Evolutionary conservation across 1,284 basidiomycete genomes (phyloP).

Genomic region (Leccinum proliferum): DNA sequence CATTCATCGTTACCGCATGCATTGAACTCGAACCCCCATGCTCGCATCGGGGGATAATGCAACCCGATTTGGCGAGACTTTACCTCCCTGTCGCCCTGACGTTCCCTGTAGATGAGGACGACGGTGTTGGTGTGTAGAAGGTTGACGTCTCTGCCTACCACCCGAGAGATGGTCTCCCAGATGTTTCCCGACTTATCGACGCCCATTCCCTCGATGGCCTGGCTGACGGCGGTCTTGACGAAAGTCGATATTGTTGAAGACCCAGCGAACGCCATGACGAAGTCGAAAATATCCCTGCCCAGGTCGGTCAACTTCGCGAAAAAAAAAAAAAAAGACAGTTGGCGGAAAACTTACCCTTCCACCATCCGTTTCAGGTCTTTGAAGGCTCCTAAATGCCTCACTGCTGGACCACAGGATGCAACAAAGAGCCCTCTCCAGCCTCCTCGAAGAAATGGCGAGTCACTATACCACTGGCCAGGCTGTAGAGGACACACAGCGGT

Average conservation of each 20-base stretch:
- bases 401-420: neutral
- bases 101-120: slow-evolving; percentile 1
- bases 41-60: neutral
- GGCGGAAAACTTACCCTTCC: neutral
- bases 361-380: neutral
- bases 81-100: neutral
- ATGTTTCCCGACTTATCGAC: neutral
- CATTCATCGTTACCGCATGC: neutral
- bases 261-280: slow-evolving; percentile 1
- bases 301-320: neutral
- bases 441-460: neutral
- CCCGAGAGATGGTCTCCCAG: neutral
- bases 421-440: neutral
- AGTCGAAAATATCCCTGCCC: neutral
- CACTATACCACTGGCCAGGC: neutral
- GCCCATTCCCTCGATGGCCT: neutral
- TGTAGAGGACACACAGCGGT: no score
- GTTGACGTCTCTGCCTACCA: neutral
- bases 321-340: no score
- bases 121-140: neutral
- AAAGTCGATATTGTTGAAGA: neutral
- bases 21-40: slow-evolving; percentile 4
- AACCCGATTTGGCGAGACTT: neutral
- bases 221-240: neutral
- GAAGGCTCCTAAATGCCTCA: neutral